phyloP scores from a whole-genome alignment of 495 filamentous ascomycete genomes.

The Penicillium diatomitis region DNA sequence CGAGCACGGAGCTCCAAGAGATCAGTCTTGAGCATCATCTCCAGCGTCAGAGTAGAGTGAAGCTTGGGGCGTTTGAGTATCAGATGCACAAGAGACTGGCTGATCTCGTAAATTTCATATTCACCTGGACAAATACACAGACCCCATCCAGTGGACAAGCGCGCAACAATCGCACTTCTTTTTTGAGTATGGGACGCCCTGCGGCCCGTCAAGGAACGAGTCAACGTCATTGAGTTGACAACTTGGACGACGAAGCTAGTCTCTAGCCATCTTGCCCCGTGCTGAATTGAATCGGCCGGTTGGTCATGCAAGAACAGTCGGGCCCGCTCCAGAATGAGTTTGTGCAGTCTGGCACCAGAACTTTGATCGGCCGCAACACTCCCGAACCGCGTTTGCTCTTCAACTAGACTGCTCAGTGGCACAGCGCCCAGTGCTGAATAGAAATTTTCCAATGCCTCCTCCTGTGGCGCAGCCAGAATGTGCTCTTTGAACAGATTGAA shows the following conservation, averaged over 20 bases:
- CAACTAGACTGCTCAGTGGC: constrained; percentile 35
- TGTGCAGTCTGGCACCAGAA: constrained; percentile 51
- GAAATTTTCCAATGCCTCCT: constrained; percentile 76
- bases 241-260: constrained; percentile 70
- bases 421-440: constrained; percentile 50
- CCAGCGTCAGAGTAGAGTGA: constrained; percentile 75
- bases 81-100: constrained; percentile 66
- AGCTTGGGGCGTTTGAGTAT: constrained; percentile 77
- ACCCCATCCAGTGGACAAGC: constrained; percentile 32
- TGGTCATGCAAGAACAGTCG: constrained; percentile 82
- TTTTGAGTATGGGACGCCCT: constrained; percentile 57
- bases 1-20: constrained; percentile 66
- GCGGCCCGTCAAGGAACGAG: constrained; percentile 60
- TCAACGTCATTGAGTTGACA: constrained; percentile 65
- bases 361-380: constrained; percentile 42
- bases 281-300: constrained; percentile 56
- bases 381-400: constrained; percentile 42
- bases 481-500: constrained; percentile 76
- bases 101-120: constrained; percentile 82
- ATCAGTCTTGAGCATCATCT: constrained; percentile 77
- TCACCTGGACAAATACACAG: constrained; percentile 52
- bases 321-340: constrained; percentile 73
- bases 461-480: constrained; percentile 76
- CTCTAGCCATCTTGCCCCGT: constrained; percentile 82
- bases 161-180: constrained; percentile 57